These are phyloP conservation scores for Teratosphaeria epicoccoides DNA, from an alignment of 2,329 filamentous ascomycete genomes.

Conservation along the genomic window DNA sequence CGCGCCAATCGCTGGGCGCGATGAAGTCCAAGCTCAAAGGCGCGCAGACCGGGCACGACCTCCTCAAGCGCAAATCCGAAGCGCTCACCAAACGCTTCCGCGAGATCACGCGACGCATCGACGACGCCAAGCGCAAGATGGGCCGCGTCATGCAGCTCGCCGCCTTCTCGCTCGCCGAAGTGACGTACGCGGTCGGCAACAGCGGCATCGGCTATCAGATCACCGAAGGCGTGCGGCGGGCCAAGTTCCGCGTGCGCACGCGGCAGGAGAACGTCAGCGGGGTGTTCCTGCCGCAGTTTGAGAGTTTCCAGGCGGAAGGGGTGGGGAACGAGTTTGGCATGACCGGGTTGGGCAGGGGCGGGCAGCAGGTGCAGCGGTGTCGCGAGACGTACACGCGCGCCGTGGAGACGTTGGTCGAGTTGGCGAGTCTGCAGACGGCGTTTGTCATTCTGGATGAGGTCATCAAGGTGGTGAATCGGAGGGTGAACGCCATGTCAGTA, in stretches of 20 bases:
- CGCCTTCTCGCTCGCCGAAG: constrained; percentile 92
- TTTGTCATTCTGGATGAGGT: constrained; percentile 98
- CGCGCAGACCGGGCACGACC: constrained; percentile 65
- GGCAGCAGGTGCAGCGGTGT: constrained; percentile 90
- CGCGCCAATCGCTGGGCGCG: constrained; percentile 85
- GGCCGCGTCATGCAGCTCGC: constrained; percentile 98
- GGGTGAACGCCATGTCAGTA: constrained; percentile 88
- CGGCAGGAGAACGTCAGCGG: constrained; percentile 98
- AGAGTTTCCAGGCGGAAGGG: constrained; percentile 78
- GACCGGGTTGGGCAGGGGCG: constrained; percentile 91
- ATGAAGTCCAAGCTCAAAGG: constrained; percentile 98
- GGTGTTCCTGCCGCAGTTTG: constrained; percentile 86
- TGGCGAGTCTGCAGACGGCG: constrained; percentile 91
- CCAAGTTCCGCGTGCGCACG: constrained; percentile 82
- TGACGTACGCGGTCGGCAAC: constrained; percentile 91
- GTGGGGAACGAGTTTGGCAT: constrained; percentile 84
- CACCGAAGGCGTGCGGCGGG: constrained; percentile 87
- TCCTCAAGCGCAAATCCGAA: constrained; percentile 96
- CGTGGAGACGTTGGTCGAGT: constrained; percentile 88
- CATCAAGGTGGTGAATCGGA: constrained; percentile 96
- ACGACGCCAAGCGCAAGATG: constrained; percentile 99
- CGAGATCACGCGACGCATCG: constrained; percentile 95
- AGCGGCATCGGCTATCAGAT: constrained; percentile 88
- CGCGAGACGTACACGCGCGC: constrained; percentile 92
- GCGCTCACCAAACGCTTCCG: constrained; percentile 72